Conservation (phyloP, 140 eudicot species). For the Cichorium intybus region DNA sequence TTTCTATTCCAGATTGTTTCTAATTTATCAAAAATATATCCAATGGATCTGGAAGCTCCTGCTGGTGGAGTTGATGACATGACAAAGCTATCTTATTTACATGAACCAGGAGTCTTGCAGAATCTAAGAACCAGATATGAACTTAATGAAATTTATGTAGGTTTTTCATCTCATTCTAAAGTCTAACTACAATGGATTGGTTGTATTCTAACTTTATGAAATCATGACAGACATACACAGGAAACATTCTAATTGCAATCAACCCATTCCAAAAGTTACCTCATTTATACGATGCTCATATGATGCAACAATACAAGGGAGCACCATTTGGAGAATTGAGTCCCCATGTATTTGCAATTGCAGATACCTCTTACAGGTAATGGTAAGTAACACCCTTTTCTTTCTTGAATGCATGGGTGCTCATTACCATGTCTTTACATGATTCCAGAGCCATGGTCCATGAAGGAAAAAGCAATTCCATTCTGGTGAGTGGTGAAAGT, state of each 20-base stretch:
- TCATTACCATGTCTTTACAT: constrained; percentile 18
- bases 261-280: constrained; percentile 96
- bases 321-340: constrained; percentile 93
- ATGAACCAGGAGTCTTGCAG: constrained; percentile 93
- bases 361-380: constrained; percentile 93
- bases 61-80: constrained; percentile 99
- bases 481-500: constrained; percentile 99
- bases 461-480: constrained; percentile 93
- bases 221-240: constrained; percentile 87
- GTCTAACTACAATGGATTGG: neutral
- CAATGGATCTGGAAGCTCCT: constrained; percentile 94
- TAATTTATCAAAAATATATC: constrained; percentile 76
- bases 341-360: constrained; percentile 99
- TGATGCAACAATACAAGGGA: constrained; percentile 99
- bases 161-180: constrained; percentile 7
- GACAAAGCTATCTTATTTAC: constrained; percentile 93
- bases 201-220: neutral
- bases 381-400: constrained; percentile 8
- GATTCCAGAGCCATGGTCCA: constrained; percentile 83
- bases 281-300: constrained; percentile 82
- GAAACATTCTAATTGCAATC: constrained; percentile 95
- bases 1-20: constrained; percentile 56
- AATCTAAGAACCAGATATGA: constrained; percentile 85
- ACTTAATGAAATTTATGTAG: constrained; percentile 96
- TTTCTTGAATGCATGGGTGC: constrained; percentile 1